Evolutionary conservation across 441 rosid genomes (phyloP), one percentile per base, ranked within the genome.

Genomic region (Gossypium gossypioides): DNA sequence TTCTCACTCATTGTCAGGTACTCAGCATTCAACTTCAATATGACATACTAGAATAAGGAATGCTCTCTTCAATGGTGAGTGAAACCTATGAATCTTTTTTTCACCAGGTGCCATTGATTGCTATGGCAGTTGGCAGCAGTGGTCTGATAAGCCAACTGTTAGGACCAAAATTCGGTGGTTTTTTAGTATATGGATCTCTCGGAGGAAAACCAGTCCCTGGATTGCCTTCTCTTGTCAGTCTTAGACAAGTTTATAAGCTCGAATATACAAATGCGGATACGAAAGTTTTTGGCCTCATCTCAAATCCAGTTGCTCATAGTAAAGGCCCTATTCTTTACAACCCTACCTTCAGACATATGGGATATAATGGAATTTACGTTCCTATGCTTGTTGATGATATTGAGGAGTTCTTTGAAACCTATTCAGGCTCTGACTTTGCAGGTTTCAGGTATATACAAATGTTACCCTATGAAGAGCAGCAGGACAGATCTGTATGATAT

Each of bases 241-340:
- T 56, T 10, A 24, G 34, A 56, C 61, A 56, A 56, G 34, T 56
- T 56, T 56, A 56, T 29, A 22, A 13, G 34, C 32, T 56, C 5
- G 34, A 56, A 56, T 56, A 24, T 24, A 24, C 24, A n/a, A 56
- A 56, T 22, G 13, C 3, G 3, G 61, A 56, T 56, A 56, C 61
- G 27, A 56, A 56, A 56, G 61, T 56, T 56, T 56, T 22, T 3
- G 61, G 61, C 0, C 32, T 56, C 32, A 4, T 56, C 15, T 56
- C 34, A 0, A 56, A 56, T 56, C 61, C 61, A 22, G 61, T 56
- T 56, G 61, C 3, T 24, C 61, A 56, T 56, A 56, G 61, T 56
- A 56, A 56, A 56, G 61, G 34, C 61, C 61, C 61, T 56, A 56
- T 56, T 56, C 61, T 56, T 56, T 29, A 56, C 34, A 56, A 56